Base-by-base conservation (phyloP, 1,284 basidiomycete species). In the Fomitiporia mediterranea region DNA sequence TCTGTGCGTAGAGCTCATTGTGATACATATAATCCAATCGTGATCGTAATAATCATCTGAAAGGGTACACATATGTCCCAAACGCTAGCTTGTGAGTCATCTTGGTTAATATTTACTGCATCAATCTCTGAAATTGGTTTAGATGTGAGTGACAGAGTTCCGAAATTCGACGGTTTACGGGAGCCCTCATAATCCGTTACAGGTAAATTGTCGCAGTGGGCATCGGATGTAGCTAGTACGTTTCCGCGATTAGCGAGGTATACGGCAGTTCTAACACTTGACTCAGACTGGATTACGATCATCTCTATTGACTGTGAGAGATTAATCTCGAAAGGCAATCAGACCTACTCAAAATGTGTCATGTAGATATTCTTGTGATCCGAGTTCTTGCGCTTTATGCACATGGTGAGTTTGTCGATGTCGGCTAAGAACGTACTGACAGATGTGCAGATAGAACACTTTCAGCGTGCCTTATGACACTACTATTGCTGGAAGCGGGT, bases 361-460 rank as follows among this genome's bases (percentile, higher is more conserved):
- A 23, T 42, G 9, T 15, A 53, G 51, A 53, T 43, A 30, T 53
- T 17, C 51, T 53, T 19, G 9, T 35, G 37, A 30, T 53, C 17
- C 38, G 51, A 9, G 51, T 53, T 30, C 32, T 53, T 15, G 51
- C 51, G 27, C 38, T 53, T 15, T 53, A 42, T 23, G 7, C 15
- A 6, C 15, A 42, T 8, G 40, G 40, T 42, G 40, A n/a, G 40
- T 23, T 3, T 27, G 19, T 8, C 8, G 40, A 17, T 6, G 8
- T 17, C 19, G 19, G 8, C 5, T 6, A 17, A 17, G 15, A 7
- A 8, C 19, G 8, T 42, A 42, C 21, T 42, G 8, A 42, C 19
- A 6, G 40, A 5, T 17, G 5, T 17, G 40, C n/a, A 42, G 40
- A 42, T 8, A 42, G 40, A 23, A 42, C 7, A 23, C 15, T 42